Evolutionary conservation across 164 flowering plant genomes (phyloP).

Genomic region (Aristolochia fimbriata): DNA sequence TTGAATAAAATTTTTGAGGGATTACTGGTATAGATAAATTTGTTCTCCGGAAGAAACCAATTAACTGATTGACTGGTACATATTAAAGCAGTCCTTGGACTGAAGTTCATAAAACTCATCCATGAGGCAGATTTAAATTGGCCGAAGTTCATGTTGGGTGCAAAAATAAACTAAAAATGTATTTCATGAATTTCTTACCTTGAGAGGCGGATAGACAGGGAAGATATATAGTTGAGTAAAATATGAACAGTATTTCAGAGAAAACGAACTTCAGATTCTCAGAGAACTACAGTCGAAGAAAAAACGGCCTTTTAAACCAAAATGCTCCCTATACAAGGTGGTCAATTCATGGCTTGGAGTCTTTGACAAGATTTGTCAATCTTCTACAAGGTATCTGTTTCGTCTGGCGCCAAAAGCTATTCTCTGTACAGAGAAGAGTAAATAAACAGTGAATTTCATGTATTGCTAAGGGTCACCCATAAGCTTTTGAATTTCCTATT

Average conservation of each 20-base stretch:
- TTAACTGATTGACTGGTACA: no score
- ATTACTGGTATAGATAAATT: no score
- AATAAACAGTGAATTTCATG: neutral
- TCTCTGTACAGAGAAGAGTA: slow-evolving; percentile 32
- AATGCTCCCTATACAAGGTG: neutral
- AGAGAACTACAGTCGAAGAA: no score
- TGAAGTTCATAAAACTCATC: neutral
- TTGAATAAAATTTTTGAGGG: no score
- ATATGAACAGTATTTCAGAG: no score
- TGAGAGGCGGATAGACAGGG: no score
- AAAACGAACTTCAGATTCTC: no score
- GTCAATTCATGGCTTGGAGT: neutral
- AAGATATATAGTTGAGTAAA: no score
- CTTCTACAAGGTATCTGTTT: slow-evolving; percentile 67
- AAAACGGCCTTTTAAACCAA: neutral
- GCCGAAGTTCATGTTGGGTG: no score
- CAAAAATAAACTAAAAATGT: no score
- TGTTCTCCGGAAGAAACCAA: slow-evolving; percentile 22
- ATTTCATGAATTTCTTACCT: no score
- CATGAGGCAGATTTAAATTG: neutral
- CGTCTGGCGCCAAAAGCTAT: slow-evolving; percentile 89
- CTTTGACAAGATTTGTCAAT: slow-evolving; percentile 19
- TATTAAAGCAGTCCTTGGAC: neutral
- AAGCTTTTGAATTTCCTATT: neutral
- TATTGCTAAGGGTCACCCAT: neutral